Evolutionary conservation across 257 asterid species (phyloP), one percentile per base, ranked within the genome.

Genomic region (Thymus mandschuricus): DNA sequence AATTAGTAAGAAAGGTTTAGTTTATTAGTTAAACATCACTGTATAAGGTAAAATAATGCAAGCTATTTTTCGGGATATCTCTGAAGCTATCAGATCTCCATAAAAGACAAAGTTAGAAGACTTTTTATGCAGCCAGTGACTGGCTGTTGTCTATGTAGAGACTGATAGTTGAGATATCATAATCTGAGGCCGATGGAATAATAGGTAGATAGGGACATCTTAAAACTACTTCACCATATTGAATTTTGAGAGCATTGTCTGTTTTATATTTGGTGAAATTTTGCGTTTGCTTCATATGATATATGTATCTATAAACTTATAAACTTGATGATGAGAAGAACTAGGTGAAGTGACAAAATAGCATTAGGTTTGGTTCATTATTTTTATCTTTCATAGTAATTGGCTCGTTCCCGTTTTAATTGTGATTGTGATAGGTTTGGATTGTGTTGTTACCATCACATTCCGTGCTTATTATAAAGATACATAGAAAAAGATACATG

Each of bases 21-120:
- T 44, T 40, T 48, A 60, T 77, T 41, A 11, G 30, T 54, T 60
- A 35, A 56, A 58, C 55, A n/a, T 28, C 52, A 56, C 57, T 60
- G 35, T 34, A 12, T 63, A 33, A 10, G 46, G 31, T 44, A 44
- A 41, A 50, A 51, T 13, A 43, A 45, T 55, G 58, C 29, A 41
- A 41, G 44, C 31, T 66, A 50, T 45, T 38, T 15, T 54, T 59
- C 12, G 41, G 28, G 52, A 60, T 52, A 12, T 34, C 34, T 40
- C 48, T 44, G 49, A 29, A 60, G 29, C 56, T 31, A 13, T 33
- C 15, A 64, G 45, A 57, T 3, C 35, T 43, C 46, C 58, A 45
- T 8, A 11, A 29, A 29, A 56, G 63, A 12, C 62, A 9, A 12
- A n/a, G n/a, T 28, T 44, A 3, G 12, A 21, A 21, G 21, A 11